Evolutionary conservation across 1,284 basidiomycete species (phyloP).

Genomic region (Cryptococcus amylolentus): DNA sequence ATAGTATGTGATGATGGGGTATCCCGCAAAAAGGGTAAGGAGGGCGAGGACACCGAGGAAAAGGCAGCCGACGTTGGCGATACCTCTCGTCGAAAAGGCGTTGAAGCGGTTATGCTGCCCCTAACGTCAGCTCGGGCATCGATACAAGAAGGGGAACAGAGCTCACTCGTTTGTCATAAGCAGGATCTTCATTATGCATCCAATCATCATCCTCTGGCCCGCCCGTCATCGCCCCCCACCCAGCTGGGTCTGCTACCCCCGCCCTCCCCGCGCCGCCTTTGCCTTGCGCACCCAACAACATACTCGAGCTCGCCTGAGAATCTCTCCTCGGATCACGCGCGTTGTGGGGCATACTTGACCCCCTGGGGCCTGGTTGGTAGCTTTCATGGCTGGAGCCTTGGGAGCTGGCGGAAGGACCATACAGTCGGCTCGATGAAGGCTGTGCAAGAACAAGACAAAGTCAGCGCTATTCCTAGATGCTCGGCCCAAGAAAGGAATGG

Average conservation of each 20-base stretch:
- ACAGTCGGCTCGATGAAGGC: constrained; percentile 20
- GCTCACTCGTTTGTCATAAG: constrained; percentile 58
- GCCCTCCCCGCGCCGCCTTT: constrained; percentile 7
- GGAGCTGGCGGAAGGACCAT: constrained; percentile 33
- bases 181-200: constrained; percentile 55
- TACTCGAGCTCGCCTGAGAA: background rate
- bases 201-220: constrained; percentile 51
- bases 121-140: background rate
- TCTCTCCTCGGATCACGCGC: too few species aligned
- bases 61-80: constrained; percentile 72
- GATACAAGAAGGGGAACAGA: background rate
- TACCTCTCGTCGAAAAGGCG: constrained; percentile 66
- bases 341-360: background rate
- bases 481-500: background rate
- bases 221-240: constrained; percentile 21
- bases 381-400: constrained; percentile 11
- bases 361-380: background rate
- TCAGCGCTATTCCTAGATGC: background rate
- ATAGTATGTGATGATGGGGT: constrained; percentile 49
- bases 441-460: background rate
- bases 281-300: constrained; percentile 7
- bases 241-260: constrained; percentile 4
- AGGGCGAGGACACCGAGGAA: constrained; percentile 61
- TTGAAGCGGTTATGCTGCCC: constrained; percentile 52
- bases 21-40: constrained; percentile 63